phyloP scores from a whole-genome alignment of 805 yeast species.

The Starmerella riodocensis region DNA sequence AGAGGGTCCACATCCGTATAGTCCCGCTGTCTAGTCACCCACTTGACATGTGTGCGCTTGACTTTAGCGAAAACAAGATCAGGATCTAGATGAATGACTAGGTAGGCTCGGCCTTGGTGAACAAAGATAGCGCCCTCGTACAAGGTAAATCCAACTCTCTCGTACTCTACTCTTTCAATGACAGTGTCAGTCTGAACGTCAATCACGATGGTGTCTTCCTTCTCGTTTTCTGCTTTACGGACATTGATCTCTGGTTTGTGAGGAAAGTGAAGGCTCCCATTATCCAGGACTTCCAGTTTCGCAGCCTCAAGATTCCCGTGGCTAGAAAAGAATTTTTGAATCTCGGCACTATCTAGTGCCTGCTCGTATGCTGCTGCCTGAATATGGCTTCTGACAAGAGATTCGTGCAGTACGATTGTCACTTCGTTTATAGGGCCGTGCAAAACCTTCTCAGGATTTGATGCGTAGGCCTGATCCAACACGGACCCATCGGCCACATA shows the following conservation, averaged over 20 bases:
- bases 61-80: conserved; percentile 75
- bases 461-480: conserved; percentile 71
- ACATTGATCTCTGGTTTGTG: conserved; percentile 52
- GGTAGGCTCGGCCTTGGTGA: conserved; percentile 84
- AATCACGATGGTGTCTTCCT: conserved; percentile 73
- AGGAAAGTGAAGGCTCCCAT: conserved; percentile 60
- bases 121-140: conserved; percentile 88
- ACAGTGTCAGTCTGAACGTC: conserved; percentile 68
- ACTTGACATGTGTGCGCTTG: conserved; percentile 78
- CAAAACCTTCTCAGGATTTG: conserved; percentile 48
- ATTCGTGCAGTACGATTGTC: conserved; percentile 47
- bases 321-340: conserved; percentile 39
- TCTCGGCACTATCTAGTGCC: conserved; percentile 48
- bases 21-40: conserved; percentile 87
- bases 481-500: conserved; percentile 71
- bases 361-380: conserved; percentile 90
- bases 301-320: conserved; percentile 9
- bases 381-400: conserved; percentile 58
- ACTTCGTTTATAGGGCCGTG: conserved; percentile 44
- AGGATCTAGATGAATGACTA: conserved; percentile 71
- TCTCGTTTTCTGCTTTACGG: conserved; percentile 70
- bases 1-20: conserved; percentile 82
- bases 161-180: conserved; percentile 79
- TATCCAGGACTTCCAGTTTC: conserved; percentile 20
- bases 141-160: conserved; percentile 76